Evolutionary conservation across 768 basidiomycete genomes (phyloP).

Genomic region (Suillus placidus): DNA sequence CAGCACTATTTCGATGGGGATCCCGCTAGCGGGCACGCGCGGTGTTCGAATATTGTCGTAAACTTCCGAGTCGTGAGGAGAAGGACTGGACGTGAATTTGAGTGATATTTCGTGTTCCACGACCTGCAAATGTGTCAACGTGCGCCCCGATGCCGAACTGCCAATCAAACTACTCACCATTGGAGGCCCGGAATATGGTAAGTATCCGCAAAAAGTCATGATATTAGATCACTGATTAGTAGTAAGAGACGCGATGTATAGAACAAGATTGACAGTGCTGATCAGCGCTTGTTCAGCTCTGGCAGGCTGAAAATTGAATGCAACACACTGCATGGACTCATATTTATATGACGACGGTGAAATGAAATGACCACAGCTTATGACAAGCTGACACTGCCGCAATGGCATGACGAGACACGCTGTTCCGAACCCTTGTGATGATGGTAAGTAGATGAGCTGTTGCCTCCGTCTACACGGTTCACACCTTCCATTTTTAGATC

Average conservation of each 20-base stretch:
- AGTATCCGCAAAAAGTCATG: conserved; percentile 31
- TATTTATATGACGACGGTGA: conserved; percentile 29
- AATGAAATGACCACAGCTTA: conserved; percentile 3
- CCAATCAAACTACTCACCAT: conserved; percentile 23
- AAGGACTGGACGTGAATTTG: conserved; percentile 36
- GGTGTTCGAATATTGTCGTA: conserved; percentile 18
- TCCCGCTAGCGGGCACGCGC: conserved; percentile 30
- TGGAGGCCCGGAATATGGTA: conserved; percentile 24
- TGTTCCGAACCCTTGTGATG: not conserved
- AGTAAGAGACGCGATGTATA: conserved; percentile 13
- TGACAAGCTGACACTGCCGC: not conserved
- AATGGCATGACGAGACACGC: not conserved
- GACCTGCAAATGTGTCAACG: conserved; percentile 26
- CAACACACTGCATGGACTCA: not conserved
- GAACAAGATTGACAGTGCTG: not conserved
- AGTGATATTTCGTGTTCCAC: conserved; percentile 43
- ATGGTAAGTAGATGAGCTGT: conserved; percentile 4
- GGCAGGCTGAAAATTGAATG: not conserved
- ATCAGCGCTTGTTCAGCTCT: not conserved
- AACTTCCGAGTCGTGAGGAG: conserved; percentile 21
- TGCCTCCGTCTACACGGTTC: conserved; percentile 14
- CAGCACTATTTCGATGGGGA: conserved; percentile 68
- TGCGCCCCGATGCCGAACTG: not conserved
- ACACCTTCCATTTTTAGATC: conserved; percentile 7
- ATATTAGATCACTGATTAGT: conserved; percentile 22